Conservation (phyloP, 805 yeast species). For the Sugiyamaella marilandica region DNA sequence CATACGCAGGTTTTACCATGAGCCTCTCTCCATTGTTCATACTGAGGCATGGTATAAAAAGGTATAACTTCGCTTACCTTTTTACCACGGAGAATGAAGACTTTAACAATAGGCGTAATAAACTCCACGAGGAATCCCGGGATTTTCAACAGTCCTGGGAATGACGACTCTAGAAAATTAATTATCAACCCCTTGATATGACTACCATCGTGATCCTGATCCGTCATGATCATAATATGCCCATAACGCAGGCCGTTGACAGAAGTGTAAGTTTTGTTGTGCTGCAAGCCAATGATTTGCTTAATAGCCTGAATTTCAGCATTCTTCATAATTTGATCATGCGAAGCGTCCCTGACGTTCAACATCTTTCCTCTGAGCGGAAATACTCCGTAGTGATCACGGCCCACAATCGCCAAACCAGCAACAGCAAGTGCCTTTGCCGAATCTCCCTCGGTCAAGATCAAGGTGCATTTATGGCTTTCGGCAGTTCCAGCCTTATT, state of each 20-base stretch:
- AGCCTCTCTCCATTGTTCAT: conserved; percentile 84
- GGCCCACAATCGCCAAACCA: conserved; percentile 90
- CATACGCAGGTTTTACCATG: conserved; percentile 74
- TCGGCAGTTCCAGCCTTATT: conserved; percentile 93
- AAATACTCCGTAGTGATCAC: conserved; percentile 92
- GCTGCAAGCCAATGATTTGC: conserved; percentile 93
- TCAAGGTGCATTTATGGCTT: conserved; percentile 86
- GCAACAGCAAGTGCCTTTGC: conserved; percentile 89
- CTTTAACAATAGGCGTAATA: conserved; percentile 94
- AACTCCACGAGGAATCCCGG: conserved; percentile 93
- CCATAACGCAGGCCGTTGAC: conserved; percentile 82
- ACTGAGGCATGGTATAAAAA: conserved; percentile 93
- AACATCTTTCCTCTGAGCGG: conserved; percentile 93
- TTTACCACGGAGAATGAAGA: conserved; percentile 57
- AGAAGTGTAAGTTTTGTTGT: conserved; percentile 75
- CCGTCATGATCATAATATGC: conserved; percentile 98
- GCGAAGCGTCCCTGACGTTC: conserved; percentile 93
- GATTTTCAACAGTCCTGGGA: conserved; percentile 85
- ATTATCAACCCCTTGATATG: conserved; percentile 95
- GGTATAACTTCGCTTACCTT: conserved; percentile 47
- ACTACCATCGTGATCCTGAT: conserved; percentile 99
- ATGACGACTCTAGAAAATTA: conserved; percentile 86
- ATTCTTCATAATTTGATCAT: conserved; percentile 91
- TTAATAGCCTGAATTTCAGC: conserved; percentile 93
- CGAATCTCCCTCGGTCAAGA: conserved; percentile 95